Evolutionary conservation across 176 grass and related monocot genomes (phyloP).

Genomic region (Pharus latifolius): DNA sequence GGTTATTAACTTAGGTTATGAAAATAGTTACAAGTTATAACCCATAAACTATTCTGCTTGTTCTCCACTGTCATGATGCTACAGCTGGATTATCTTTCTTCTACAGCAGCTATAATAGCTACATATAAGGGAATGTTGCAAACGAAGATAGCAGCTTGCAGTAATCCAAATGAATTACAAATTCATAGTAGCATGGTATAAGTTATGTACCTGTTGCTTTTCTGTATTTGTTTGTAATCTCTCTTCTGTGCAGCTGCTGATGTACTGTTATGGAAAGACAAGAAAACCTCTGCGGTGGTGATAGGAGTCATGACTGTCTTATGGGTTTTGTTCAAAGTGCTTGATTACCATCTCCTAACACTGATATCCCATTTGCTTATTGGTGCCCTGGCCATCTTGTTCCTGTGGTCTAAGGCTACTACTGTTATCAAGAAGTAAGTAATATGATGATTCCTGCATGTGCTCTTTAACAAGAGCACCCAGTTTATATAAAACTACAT

Average conservation of each 20-base stretch:
- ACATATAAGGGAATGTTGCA: background rate
- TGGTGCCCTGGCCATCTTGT: constrained; percentile 46
- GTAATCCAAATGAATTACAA: background rate
- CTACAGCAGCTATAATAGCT: too few relatives aligned
- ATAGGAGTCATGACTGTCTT: constrained; percentile 54
- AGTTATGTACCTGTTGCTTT: background rate
- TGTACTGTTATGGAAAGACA: constrained; percentile 87
- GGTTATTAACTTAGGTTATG: too few relatives aligned
- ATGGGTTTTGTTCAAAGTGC: constrained; percentile 74
- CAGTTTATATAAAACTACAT: background rate
- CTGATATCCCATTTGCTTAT: constrained; percentile 66
- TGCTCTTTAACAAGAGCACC: background rate
- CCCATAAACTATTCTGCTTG: too few relatives aligned
- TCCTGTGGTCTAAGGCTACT: constrained; percentile 73
- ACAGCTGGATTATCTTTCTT: too few relatives aligned
- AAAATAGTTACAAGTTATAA: too few relatives aligned
- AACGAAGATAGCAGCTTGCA: background rate
- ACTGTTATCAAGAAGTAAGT: constrained; percentile 65
- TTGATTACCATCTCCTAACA: constrained; percentile 74
- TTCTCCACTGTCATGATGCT: too few relatives aligned
- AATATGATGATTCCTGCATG: background rate
- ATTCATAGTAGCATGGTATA: background rate
- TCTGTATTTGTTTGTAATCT: background rate
- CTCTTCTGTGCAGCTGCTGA: constrained; percentile 63
- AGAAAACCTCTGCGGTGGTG: constrained; percentile 62